A percentile compares a stretch with the other conserved stretches of the same genome.
phyloP scores from a whole-genome alignment of 2,329 filamentous ascomycete species.

The Penicillium sp. region DNA sequence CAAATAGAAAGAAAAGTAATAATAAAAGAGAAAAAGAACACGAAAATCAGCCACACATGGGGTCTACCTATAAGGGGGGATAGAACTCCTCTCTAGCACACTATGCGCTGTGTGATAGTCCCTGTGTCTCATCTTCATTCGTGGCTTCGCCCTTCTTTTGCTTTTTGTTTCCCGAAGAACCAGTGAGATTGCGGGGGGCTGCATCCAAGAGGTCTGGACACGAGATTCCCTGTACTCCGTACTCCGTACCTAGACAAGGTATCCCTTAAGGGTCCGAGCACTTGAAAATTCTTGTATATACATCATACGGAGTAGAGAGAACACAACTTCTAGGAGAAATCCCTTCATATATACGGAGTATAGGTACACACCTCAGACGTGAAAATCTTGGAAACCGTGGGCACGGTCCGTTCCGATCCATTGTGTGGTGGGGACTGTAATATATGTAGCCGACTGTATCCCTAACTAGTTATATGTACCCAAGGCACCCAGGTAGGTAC shows the following conservation, averaged over 20 bases:
- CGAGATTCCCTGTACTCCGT: constrained; percentile 1
- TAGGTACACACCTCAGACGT: not conserved
- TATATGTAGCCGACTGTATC: not conserved
- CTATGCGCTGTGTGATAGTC: not conserved
- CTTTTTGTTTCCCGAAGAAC: constrained; percentile 2
- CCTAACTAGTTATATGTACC: too few species aligned
- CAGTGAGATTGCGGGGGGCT: constrained; percentile 10
- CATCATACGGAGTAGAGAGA: not conserved
- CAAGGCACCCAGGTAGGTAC: too few species aligned
- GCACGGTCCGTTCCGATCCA: constrained; percentile 9
- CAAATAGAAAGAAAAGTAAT: not conserved
- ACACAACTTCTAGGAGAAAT: not conserved
- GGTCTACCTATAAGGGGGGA: not conserved
- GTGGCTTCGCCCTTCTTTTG: constrained; percentile 5
- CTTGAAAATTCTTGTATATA: not conserved
- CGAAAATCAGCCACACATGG: not conserved
- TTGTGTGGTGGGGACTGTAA: not conserved
- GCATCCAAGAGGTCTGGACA: constrained; percentile 14
- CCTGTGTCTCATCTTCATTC: constrained; percentile 16
- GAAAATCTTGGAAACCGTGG: constrained; percentile 2
- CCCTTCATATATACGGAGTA: not conserved
- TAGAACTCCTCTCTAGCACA: not conserved
- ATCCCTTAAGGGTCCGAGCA: not conserved
- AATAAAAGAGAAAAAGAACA: not conserved
- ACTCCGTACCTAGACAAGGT: not conserved